Evolutionary conservation across 2,329 filamentous ascomycete genomes (phyloP).

Genomic region (Hymenoscyphus infarciens): DNA sequence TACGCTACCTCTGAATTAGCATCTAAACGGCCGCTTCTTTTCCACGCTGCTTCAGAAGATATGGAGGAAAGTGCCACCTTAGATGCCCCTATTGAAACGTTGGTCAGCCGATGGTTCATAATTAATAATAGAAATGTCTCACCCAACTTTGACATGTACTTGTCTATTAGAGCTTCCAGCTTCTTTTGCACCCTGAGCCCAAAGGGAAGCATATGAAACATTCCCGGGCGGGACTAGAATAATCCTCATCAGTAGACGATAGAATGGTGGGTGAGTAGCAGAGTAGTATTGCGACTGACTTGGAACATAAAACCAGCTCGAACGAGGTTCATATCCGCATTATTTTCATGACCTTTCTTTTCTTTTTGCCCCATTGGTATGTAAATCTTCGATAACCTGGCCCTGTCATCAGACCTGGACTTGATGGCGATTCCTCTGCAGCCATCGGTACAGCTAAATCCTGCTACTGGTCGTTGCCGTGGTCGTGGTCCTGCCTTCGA

Average conservation of each 20-base stretch:
- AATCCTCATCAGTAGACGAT: background rate
- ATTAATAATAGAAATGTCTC: conserved; percentile 24
- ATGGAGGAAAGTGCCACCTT: conserved; percentile 80
- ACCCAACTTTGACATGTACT: conserved; percentile 79
- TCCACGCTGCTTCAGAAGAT: conserved; percentile 81
- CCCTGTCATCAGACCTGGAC: conserved; percentile 50
- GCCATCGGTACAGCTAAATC: too few species aligned
- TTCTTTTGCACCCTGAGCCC: conserved; percentile 87
- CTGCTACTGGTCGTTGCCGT: too few species aligned
- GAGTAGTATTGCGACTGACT: conserved; percentile 42
- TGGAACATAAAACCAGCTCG: conserved; percentile 72
- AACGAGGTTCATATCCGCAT: conserved; percentile 42
- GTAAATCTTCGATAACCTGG: too few species aligned
- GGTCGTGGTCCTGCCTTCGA: too few species aligned
- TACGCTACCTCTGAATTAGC: conserved; percentile 63
- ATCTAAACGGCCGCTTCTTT: conserved; percentile 75
- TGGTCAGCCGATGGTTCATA: conserved; percentile 1
- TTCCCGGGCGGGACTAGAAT: conserved; percentile 71
- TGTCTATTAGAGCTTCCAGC: conserved; percentile 79
- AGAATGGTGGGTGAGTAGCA: background rate
- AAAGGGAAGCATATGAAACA: conserved; percentile 88
- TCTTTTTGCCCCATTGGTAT: too few species aligned
- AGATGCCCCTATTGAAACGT: conserved; percentile 57
- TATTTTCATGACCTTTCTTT: too few species aligned
- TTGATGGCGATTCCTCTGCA: background rate